Evolutionary conservation across 164 flowering plant species (phyloP).

Genomic region (Nymphaea thermarum): DNA sequence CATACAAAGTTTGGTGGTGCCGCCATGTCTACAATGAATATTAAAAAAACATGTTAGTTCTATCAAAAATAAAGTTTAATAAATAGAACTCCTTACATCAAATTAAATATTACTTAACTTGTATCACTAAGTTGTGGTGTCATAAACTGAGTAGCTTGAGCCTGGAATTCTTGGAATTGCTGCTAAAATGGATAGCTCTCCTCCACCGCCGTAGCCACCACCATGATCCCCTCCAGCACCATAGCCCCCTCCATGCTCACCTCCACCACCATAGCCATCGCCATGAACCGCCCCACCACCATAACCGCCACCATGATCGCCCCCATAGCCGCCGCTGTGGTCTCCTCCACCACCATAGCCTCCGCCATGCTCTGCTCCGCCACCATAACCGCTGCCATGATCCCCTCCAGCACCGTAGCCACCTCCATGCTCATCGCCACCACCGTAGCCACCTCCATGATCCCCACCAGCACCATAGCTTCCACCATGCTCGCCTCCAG

Average conservation of each 20-base stretch:
- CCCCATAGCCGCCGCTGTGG: not conserved
- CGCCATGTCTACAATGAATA: too few species aligned
- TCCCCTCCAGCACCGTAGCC: constrained; percentile 19
- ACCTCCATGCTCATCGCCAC: constrained; percentile 15
- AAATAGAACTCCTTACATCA: too few species aligned
- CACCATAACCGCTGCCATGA: constrained; percentile 8
- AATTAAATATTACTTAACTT: too few species aligned
- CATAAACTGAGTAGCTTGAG: too few species aligned
- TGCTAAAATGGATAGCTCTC: too few species aligned
- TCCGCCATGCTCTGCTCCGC: constrained; percentile 2
- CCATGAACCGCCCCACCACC: too few species aligned
- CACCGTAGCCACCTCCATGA: not conserved
- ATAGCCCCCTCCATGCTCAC: constrained; percentile 8
- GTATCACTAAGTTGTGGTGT: too few species aligned
- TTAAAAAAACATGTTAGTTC: too few species aligned
- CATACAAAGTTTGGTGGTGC: too few species aligned
- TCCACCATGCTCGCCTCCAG: not conserved
- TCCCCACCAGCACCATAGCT: constrained; percentile 7
- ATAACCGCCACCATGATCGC: not conserved
- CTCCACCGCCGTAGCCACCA: not conserved
- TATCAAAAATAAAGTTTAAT: too few species aligned
- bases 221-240: constrained; percentile 1
- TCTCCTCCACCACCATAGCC: constrained; percentile 1
- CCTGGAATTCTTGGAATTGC: too few species aligned
- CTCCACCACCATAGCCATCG: constrained; percentile 8